These are phyloP conservation scores for Podaxis sp. DNA, from an alignment of 768 basidiomycete species.

Conservation along the genomic window DNA sequence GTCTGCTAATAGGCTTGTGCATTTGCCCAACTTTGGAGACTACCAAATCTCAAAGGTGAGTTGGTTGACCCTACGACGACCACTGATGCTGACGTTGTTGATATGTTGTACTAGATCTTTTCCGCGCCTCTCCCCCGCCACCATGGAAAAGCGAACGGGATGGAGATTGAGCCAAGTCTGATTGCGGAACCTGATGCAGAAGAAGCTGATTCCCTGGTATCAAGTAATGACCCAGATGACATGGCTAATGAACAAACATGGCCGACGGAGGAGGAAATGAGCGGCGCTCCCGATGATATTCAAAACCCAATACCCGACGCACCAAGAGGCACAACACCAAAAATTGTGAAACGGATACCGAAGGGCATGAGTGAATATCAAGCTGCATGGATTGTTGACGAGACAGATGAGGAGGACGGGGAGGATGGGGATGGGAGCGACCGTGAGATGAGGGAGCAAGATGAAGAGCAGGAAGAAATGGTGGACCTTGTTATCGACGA, in stretches of 20 bases:
- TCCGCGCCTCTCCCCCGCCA: slow-evolving; percentile 55
- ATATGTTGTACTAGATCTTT: slow-evolving; percentile 52
- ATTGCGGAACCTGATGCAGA: slow-evolving; percentile 65
- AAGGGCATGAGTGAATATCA: slow-evolving; percentile 98
- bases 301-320: slow-evolving; percentile 60
- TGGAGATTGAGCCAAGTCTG: slow-evolving; percentile 69
- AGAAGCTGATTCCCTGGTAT: slow-evolving; percentile 82
- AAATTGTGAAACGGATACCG: slow-evolving; percentile 77
- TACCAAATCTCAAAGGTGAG: slow-evolving; percentile 79
- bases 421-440: slow-evolving; percentile 43
- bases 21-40: slow-evolving; percentile 87
- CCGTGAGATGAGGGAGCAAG: slow-evolving; percentile 39
- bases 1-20: slow-evolving; percentile 82
- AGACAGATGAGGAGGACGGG: slow-evolving; percentile 61
- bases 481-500: slow-evolving; percentile 56
- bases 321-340: slow-evolving; percentile 71
- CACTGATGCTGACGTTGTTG: not conserved
- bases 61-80: not conserved
- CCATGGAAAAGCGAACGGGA: slow-evolving; percentile 37
- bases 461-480: slow-evolving; percentile 51
- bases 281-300: slow-evolving; percentile 29
- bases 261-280: slow-evolving; percentile 98
- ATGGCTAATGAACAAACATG: slow-evolving; percentile 96
- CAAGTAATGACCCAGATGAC: slow-evolving; percentile 85
- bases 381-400: slow-evolving; percentile 94